Percentiles rank a stretch among this genome's conserved stretches.
phyloP scores from a whole-genome alignment of 306 rosid species.

The Vigna radiata region DNA sequence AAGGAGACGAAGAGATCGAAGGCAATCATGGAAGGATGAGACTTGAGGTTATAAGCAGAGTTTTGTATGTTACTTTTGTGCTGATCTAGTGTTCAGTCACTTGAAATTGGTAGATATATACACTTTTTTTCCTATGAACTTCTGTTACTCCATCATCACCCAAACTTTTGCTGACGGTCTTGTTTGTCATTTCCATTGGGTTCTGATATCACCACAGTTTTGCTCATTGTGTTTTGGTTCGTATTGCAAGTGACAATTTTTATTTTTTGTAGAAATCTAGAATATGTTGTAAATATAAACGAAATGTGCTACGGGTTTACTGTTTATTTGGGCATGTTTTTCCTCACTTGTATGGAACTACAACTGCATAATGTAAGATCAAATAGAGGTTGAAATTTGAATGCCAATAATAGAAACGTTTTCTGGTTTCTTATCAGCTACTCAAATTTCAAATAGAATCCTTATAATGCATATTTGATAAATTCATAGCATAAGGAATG shows the following conservation, averaged over 20 bases:
- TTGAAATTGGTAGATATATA: slow-evolving; percentile 41
- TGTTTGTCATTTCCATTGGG: slow-evolving; percentile 39
- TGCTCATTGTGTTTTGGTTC: slow-evolving; percentile 53
- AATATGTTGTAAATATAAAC: slow-evolving; percentile 45
- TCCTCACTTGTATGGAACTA: not conserved
- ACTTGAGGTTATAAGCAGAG: slow-evolving; percentile 38
- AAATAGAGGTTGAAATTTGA: not conserved
- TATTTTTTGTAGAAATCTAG: slow-evolving; percentile 44
- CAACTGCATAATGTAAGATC: not conserved
- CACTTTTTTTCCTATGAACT: slow-evolving; percentile 25
- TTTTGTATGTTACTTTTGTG: slow-evolving; percentile 5
- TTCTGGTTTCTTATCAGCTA: not conserved
- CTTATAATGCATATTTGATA: not conserved
- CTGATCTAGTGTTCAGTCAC: slow-evolving; percentile 34
- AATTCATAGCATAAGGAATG: too few relatives aligned
- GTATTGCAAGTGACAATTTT: slow-evolving; percentile 39
- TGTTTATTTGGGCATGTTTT: not conserved
- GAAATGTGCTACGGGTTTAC: not conserved
- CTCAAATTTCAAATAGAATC: not conserved
- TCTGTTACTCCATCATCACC: slow-evolving; percentile 28
- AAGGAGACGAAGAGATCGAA: slow-evolving; percentile 44
- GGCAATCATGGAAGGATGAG: slow-evolving; percentile 36
- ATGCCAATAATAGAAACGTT: not conserved
- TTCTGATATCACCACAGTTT: slow-evolving; percentile 55
- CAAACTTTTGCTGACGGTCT: slow-evolving; percentile 39